phyloP scores from a whole-genome alignment of 768 basidiomycete species.

The Royoungia palumana region DNA sequence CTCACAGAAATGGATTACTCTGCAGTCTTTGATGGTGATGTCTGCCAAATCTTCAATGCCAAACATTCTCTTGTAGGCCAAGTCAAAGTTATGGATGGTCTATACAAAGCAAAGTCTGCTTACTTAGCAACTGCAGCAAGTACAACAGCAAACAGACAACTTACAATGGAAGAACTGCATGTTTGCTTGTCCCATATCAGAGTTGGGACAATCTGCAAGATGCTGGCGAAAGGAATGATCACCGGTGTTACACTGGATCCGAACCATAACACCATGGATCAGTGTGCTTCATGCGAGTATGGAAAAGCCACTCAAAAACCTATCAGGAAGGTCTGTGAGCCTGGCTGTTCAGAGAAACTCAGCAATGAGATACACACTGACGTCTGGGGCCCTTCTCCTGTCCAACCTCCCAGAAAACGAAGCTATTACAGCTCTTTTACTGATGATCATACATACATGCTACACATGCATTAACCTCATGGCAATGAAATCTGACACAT shows the following conservation, averaged over 20 bases:
- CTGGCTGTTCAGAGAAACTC: conserved; percentile 19
- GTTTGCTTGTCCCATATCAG: conserved; percentile 35
- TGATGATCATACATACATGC: conserved; percentile 25
- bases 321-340: conserved; percentile 17
- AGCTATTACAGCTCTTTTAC: conserved; percentile 28
- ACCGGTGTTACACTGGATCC: conserved; percentile 29
- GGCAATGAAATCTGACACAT: background rate
- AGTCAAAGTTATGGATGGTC: too few relatives aligned
- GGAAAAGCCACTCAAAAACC: conserved; percentile 39
- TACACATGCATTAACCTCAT: conserved; percentile 23
- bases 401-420: conserved; percentile 17
- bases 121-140: too few relatives aligned
- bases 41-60: too few relatives aligned
- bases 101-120: too few relatives aligned
- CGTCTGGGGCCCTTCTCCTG: too few relatives aligned
- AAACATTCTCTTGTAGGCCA: too few relatives aligned
- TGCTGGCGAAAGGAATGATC: conserved; percentile 30
- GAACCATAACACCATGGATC: conserved; percentile 1
- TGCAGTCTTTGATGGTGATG: too few relatives aligned
- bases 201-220: conserved; percentile 13
- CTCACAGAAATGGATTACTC: background rate
- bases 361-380: too few relatives aligned
- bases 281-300: conserved; percentile 42
- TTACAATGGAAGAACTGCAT: conserved; percentile 34
- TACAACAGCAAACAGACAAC: background rate